These are phyloP conservation scores for Populus hybrid DNA, from an alignment of 441 rosid genomes.

Conservation along the genomic window DNA sequence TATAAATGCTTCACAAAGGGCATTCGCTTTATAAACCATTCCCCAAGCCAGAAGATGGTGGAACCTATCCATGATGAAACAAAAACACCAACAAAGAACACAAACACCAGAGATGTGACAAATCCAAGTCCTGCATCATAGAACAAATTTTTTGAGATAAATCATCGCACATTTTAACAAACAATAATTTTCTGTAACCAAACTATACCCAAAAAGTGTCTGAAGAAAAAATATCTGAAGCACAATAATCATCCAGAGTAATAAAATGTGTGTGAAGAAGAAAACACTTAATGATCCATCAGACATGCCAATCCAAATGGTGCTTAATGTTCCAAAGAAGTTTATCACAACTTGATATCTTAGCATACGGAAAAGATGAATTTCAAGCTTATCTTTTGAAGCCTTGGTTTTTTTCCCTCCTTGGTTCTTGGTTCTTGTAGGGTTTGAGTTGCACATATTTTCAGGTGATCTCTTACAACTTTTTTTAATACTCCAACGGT, in stretches of 20 bases:
- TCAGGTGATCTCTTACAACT: not conserved
- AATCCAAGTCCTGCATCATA: conserved; percentile 86
- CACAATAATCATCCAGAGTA: not conserved
- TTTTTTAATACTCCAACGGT: not conserved
- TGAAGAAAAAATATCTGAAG: not conserved
- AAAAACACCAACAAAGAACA: conserved; percentile 84
- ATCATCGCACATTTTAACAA: not conserved
- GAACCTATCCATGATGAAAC: conserved; percentile 98
- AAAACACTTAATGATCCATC: not conserved
- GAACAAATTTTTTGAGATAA: conserved; percentile 14
- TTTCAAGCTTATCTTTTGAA: not conserved
- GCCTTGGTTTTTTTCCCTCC: not conserved
- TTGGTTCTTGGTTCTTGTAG: not conserved
- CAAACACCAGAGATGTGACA: conserved; percentile 77
- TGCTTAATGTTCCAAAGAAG: not conserved
- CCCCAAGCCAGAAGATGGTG: conserved; percentile 77
- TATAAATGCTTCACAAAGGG: conserved; percentile 88
- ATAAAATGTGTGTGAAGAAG: not conserved
- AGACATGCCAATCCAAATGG: not conserved
- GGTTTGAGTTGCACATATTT: not conserved
- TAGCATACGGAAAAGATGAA: not conserved
- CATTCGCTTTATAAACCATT: conserved; percentile 94
- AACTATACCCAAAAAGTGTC: not conserved
- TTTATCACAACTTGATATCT: not conserved
- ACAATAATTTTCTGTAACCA: not conserved